Conservation (phyloP, 176 grass and related monocot genomes). For the Saccharum officinarum region DNA sequence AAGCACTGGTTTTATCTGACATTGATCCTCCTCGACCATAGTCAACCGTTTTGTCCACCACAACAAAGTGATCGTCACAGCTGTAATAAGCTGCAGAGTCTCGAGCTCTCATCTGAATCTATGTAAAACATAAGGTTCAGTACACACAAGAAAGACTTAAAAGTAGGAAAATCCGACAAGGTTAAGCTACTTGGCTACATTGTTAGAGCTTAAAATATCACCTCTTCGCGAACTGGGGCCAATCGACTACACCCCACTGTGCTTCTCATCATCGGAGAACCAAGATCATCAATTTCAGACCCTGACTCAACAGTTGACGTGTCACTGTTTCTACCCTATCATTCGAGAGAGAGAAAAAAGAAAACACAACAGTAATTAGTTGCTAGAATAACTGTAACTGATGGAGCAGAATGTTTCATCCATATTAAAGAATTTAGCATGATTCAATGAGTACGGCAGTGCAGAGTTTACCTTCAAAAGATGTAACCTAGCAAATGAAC, state of each 20-base stretch:
- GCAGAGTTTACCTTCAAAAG: slow-evolving; percentile 58
- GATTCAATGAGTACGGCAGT: not conserved
- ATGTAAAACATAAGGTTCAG: slow-evolving; percentile 35
- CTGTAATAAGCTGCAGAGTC: slow-evolving; percentile 92
- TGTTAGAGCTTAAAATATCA: slow-evolving; percentile 25
- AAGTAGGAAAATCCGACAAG: slow-evolving; percentile 2
- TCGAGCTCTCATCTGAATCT: slow-evolving; percentile 75
- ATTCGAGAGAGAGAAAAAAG: not conserved
- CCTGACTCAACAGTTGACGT: slow-evolving; percentile 83
- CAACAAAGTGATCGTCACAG: slow-evolving; percentile 96
- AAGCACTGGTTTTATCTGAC: slow-evolving; percentile 38
- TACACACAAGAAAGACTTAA: not conserved
- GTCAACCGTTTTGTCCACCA: slow-evolving; percentile 91
- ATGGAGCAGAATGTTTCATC: not conserved
- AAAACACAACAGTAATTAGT: not conserved
- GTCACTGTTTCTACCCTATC: slow-evolving; percentile 82
- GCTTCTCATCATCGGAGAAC: slow-evolving; percentile 65
- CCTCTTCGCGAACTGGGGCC: slow-evolving; percentile 93
- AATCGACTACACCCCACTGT: slow-evolving; percentile 62
- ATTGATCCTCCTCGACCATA: slow-evolving; percentile 66
- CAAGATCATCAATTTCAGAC: slow-evolving; percentile 83
- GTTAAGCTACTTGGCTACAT: not conserved
- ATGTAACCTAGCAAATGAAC: slow-evolving; percentile 61
- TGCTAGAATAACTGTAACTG: not conserved
- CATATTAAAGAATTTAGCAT: slow-evolving; percentile 5